Base-by-base conservation (phyloP, 169 alveolate genomes). In the Cyclospora cayetanensis region DNA sequence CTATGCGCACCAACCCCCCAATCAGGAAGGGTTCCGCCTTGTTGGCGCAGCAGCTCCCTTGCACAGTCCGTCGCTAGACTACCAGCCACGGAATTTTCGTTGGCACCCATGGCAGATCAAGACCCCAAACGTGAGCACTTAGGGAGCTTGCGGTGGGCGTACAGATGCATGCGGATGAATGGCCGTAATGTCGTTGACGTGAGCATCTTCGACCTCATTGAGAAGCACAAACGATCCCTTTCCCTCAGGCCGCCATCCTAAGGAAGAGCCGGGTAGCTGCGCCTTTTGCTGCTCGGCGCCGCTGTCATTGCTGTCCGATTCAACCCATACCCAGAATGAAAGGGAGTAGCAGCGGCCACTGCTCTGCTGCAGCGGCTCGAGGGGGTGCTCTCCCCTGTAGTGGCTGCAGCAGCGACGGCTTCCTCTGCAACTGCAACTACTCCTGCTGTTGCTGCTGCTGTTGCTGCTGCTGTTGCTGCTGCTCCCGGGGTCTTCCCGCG, bases 151-250 rank as follows among this genome's bases (percentile, higher is more conserved):
- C n/a, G 9, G 60, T 9, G 15, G 70, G 70, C 77, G 31, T 82
- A 55, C 90, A 1, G 20, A 20, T 1, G 90, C 34, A 60, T 82
- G 90, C 41, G 74, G 74, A 22, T 82, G 53, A 4, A 82, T 74
- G 39, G 90, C 90, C 7, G 90, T 82, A 37, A 82, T 41, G 11
- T 82, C 90, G 37, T 55, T 34, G 42, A 82, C 37, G 60, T 82
- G 90, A 39, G 39, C 37, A 2, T 29, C 90, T 12, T 82, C 77
- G 37, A 53, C 41, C 3, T 66, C 50, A 35, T 65, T 82, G 15
- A 27, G 27, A 12, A 53, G 42, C 31, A 53, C 55, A 42, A 82
- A 82, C 1, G n/a, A 1, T 29, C 55, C 90, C 39, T 25, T 42
- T 34, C 22, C 25, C 29, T 20, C 88, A 4, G 31, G 52, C 53